Evolutionary conservation across 73 alveolate species (phyloP), one percentile per base, ranked within the genome.

Genomic region (Paramecium pentaurelia): DNA sequence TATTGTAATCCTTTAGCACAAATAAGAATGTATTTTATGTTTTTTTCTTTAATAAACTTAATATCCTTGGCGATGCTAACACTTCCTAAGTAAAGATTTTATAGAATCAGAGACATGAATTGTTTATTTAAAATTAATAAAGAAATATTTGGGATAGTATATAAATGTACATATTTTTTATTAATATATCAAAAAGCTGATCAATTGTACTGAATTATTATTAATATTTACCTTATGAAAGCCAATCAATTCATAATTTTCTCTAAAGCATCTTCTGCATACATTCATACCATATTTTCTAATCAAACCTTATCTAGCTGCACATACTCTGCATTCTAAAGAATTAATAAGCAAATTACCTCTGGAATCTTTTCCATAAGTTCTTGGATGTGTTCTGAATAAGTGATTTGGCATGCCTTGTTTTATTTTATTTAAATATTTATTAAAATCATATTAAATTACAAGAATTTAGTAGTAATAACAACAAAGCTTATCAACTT

Each of bases 261-360:
- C 99, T 95, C 99, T 97, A 95, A 97, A 97, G 95, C 99, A 95
- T 96, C 98, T 96, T 96, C 99, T 96, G 96, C 98, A 96, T 71
- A 96, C 95, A 95, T 92, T 86, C 92, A 97, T 91, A 60, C 95
- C 98, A 96, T 97, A 96, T 96, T 97, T 97, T 94, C 98, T 96
- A 93, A 97, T 96, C 83, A 97, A 97, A 80, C 99, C 99, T 85
- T 96, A 96, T 88, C 97, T 92, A 93, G 94, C 95, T 86, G 94
- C 94, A 96, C 98, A 95, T 85, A 97, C 98, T 95, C 99, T 95
- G 97, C 99, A 97, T 77, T 93, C 92, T 83, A 40, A 36, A 2
- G 16, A 25, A 3, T 80, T 80, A 25, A 42, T 7, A 38, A 9
- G 58, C 22, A 14, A 36, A 40, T 20, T 47, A 80, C 91, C 96